Percentiles rank a stretch among this genome's conserved stretches.
These are phyloP conservation scores for Ceratocystiopsis minuta DNA, from an alignment of 2,329 filamentous ascomycete genomes.

Conservation along the genomic window DNA sequence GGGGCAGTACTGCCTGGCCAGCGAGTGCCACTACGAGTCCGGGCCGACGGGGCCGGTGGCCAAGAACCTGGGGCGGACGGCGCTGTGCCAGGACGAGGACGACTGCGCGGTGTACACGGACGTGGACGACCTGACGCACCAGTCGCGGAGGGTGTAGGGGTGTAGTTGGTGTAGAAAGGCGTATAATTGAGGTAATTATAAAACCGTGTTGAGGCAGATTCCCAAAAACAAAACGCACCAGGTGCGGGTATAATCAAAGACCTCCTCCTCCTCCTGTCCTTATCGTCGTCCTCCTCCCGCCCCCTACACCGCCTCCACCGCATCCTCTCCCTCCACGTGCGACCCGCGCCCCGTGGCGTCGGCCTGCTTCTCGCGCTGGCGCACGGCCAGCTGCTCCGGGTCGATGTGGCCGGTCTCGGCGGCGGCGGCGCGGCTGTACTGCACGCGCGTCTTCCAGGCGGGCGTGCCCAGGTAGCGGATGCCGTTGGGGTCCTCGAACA, in stretches of 20 bases:
- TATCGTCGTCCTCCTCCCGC: no score
- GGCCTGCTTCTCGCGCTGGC: conserved; percentile 8
- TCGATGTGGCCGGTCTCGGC: conserved; percentile 19
- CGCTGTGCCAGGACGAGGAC: conserved; percentile 9
- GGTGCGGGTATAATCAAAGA: no score
- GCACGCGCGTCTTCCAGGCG: conserved; percentile 25
- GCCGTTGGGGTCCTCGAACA: conserved; percentile 20
- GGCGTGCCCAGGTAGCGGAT: conserved; percentile 22
- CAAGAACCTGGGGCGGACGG: conserved; percentile 11
- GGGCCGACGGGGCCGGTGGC: conserved; percentile 11
- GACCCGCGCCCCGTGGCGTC: not conserved
- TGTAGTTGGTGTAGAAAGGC: not conserved
- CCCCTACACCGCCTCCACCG: no score
- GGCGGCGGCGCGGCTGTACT: conserved; percentile 14
- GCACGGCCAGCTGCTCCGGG: conserved; percentile 15
- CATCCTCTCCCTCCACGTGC: not conserved
- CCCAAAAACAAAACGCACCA: no score
- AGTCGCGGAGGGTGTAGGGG: conserved; percentile 3
- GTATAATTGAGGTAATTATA: no score
- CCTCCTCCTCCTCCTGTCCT: no score
- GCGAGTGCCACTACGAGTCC: conserved; percentile 10
- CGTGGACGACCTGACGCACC: conserved; percentile 8
- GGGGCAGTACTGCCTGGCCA: conserved; percentile 11
- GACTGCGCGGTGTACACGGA: conserved; percentile 7
- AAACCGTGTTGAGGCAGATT: no score